Conservation (phyloP, 2,329 filamentous ascomycete species). For the Dothidotthia symphoricarpi region DNA sequence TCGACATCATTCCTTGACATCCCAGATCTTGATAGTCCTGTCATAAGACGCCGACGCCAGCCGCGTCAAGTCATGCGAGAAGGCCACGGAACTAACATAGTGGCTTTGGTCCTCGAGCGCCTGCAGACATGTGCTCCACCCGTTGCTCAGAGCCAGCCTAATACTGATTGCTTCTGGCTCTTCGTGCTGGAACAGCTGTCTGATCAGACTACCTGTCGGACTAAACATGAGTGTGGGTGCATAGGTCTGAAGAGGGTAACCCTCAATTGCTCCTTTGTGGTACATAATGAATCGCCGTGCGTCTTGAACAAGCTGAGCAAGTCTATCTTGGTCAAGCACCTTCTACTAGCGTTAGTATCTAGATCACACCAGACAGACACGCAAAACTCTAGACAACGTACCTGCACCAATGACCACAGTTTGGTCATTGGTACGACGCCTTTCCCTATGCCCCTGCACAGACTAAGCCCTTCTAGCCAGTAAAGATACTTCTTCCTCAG, state of each 20-base stretch:
- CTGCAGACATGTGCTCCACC: conserved; percentile 13
- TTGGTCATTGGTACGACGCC: conserved; percentile 8
- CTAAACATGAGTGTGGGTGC: conserved; percentile 23
- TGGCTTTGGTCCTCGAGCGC: conserved; percentile 23
- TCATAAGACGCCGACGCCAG: conserved; percentile 8
- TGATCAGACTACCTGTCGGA: conserved; percentile 15
- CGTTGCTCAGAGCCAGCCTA: conserved; percentile 6
- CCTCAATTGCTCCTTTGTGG: conserved; percentile 18
- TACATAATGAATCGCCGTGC: conserved; percentile 23
- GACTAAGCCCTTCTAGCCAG: conserved; percentile 9
- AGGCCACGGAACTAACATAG: conserved; percentile 17
- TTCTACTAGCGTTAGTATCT: conserved; percentile 2
- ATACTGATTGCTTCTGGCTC: conserved; percentile 14
- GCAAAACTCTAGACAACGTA: not conserved
- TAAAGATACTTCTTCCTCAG: conserved; percentile 9
- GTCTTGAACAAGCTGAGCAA: conserved; percentile 12
- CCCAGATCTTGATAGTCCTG: conserved; percentile 8
- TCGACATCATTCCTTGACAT: too few relatives aligned
- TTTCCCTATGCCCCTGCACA: conserved; percentile 6
- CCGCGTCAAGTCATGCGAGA: conserved; percentile 18
- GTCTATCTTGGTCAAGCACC: not conserved
- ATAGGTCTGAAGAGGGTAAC: conserved; percentile 24
- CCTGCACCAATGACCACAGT: conserved; percentile 3
- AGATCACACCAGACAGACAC: not conserved
- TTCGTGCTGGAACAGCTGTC: conserved; percentile 14